Evolutionary conservation across 78 protist genomes (phyloP).

Genomic region (Pigoraptor vietnamica): DNA sequence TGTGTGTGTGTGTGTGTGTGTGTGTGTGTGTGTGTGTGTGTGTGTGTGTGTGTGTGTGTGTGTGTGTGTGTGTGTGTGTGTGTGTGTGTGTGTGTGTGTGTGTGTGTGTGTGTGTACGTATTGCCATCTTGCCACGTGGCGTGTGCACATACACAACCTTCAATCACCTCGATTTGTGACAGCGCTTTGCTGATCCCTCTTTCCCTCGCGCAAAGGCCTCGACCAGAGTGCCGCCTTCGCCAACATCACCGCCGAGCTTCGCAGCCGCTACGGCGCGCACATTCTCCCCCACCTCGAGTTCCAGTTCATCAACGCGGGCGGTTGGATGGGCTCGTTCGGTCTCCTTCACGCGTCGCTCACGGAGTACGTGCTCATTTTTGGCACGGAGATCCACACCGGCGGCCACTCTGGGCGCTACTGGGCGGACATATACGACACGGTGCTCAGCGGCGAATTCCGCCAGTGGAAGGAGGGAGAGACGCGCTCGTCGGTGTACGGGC

Average conservation of each 20-base stretch:
- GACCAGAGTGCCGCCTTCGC: background rate
- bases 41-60: too few species aligned
- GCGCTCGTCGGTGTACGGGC: background rate
- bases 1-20: too few species aligned
- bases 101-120: too few species aligned
- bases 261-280: background rate
- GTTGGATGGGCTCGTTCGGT: constrained; percentile 3
- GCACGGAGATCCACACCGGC: background rate
- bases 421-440: background rate
- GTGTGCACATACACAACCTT: too few species aligned
- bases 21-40: too few species aligned
- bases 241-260: background rate
- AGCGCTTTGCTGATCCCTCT: too few species aligned
- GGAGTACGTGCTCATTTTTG: background rate
- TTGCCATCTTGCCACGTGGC: too few species aligned
- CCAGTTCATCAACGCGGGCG: background rate
- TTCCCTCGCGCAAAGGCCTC: background rate
- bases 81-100: too few species aligned
- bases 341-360: background rate
- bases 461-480: background rate
- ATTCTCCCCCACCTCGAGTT: background rate
- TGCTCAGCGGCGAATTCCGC: background rate
- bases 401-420: background rate
- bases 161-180: too few species aligned
- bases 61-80: too few species aligned